Evolutionary conservation across 1,284 basidiomycete genomes (phyloP).

Genomic region (Cryptococcus deneoformans): DNA sequence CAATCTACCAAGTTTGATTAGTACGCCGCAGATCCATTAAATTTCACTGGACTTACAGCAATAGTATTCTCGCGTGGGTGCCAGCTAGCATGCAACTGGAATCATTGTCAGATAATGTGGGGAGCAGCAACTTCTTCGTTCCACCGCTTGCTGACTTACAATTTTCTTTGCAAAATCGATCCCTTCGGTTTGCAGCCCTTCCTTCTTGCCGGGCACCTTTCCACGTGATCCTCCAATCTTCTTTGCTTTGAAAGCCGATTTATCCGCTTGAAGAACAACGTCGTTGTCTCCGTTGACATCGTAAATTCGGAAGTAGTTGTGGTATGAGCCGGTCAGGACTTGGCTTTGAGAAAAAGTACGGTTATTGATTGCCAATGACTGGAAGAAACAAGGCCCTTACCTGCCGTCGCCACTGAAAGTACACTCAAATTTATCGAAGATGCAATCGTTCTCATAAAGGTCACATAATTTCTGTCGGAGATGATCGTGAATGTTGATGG

Average conservation of each 20-base stretch:
- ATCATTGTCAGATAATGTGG: constrained; percentile 5
- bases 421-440: constrained; percentile 99
- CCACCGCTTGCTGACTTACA: constrained; percentile 41
- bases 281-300: constrained; percentile 88
- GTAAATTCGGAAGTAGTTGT: constrained; percentile 99
- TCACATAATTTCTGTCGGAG: constrained; percentile 97
- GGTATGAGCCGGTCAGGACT: constrained; percentile 96
- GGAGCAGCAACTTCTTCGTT: no score
- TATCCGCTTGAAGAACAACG: constrained; percentile 96
- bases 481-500: constrained; percentile 98
- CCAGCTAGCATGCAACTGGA: constrained; percentile 82
- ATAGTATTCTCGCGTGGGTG: constrained; percentile 98
- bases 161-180: constrained; percentile 99
- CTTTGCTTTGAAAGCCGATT: constrained; percentile 99
- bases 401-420: constrained; percentile 93
- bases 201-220: constrained; percentile 71
- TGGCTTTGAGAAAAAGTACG: constrained; percentile 56
- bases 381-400: constrained; percentile 54
- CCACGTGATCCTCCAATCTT: constrained; percentile 83
- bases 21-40: background rate
- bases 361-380: no score
- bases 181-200: constrained; percentile 83
- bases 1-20: constrained; percentile 62
- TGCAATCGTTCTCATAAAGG: constrained; percentile 99
- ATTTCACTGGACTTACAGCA: constrained; percentile 60